Evolutionary conservation across 495 filamentous ascomycete genomes (phyloP), one percentile per base, ranked within the genome.

Genomic region (Tirmania nivea): DNA sequence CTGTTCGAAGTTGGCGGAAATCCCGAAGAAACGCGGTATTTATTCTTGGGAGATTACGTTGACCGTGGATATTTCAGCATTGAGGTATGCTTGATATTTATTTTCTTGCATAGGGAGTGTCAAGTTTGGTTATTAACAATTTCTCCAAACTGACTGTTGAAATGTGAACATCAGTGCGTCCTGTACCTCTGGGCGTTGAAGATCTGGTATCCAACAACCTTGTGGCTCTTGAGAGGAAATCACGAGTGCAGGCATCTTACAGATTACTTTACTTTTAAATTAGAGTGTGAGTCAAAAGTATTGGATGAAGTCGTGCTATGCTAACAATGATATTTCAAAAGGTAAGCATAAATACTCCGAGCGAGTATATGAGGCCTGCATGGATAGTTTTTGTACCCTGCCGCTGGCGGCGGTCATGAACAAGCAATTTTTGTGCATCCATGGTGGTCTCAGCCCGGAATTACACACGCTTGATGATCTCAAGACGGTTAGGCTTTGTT

Each of bases 201-300:
- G 76, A 95, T 97, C 67, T 94, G 93, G 81, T 96, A 97, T 64
- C 90, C 90, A 10, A 86, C 94, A 63, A 89, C 86, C 3, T 81
- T 97, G 50, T 97, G 90, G 90, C 71, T 97, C 61, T 77, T 97
- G 59, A 81, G 90, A 55, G 90, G 90, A 59, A 97, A 97, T 66
- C 90, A 97, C 69, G 90, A 97, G 72, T 97, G 90, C 68, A 80
- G 90, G 63, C 90, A 97, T 71, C 74, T 97, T 73, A 97, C 90
- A 25, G 90, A 97, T 65, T 97, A 97, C 73, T 97, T 97, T 71
- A 97, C 90, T 51, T 97, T 97, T 73, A 95, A 96, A 74, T 76
- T 97, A 53, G 90, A 97, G 69, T 97, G 90, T 65, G 42, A 49
- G 62, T 54, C 10, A 16, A 14, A 4, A 35, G 17, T 50, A 14